Base-by-base conservation (phyloP, 1,139 yeast genomes). In the Sugiyamaella xylanicola region DNA sequence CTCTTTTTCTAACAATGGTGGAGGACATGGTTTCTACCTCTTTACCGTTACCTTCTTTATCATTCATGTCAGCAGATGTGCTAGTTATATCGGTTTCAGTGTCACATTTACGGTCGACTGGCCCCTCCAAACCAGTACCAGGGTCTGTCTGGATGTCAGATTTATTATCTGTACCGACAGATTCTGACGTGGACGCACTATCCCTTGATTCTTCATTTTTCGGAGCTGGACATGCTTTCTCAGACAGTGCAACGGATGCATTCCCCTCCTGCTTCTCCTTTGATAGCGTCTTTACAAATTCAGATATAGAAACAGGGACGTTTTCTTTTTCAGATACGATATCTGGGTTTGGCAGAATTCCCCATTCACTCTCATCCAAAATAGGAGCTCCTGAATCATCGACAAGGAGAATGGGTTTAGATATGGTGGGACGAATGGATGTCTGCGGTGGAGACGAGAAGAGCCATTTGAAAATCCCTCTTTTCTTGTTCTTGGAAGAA, bases 381-480 rank as follows among this genome's bases (percentile, higher is more conserved):
- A 42, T 48, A 13, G 46, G 52, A 8, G 52, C 16, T 7, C 47
- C 52, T 20, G 45, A 40, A 35, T 42, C 46, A 29, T 20, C 51
- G 13, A 48, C 46, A 9, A 48, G 22, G 9, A 46, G 29, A 2
- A 48, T 41, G 2, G 52, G 52, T 41, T 21, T 48, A 20, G 52
- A 48, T 22, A 40, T 41, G 17, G 29, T 39, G n/a, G 52, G 40
- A 5, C 52, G 51, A 46, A 46, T 27, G 7, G 41, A 21, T 2
- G 48, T 9, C 8, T 50, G 53, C 9, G 58, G 54, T 42, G 55
- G 55, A 5, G 62, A 57, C 3, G 59, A 53, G 36, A 61, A 56
- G 7, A 61, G 51, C 41, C 64, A 52, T 48, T 57, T 44, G 29
- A 61, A 55, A 16, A 61, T 49, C 19, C 63, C 59, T 25, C 54